phyloP scores from a whole-genome alignment of 768 basidiomycete species.

The Termitomyces sp. region DNA sequence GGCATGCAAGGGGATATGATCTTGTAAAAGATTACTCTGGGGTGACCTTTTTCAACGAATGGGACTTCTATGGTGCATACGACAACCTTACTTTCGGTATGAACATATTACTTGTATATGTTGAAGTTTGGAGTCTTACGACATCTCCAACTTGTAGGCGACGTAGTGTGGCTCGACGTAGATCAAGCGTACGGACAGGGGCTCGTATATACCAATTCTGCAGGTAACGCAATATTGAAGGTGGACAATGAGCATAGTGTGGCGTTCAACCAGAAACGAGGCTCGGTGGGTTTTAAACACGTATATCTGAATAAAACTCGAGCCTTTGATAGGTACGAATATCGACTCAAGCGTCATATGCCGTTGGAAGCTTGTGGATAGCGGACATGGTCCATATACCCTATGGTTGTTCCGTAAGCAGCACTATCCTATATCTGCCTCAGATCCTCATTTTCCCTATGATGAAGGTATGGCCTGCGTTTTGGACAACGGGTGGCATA shows the following conservation, averaged over 20 bases:
- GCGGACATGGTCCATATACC: constrained; percentile 43
- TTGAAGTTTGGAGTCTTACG: not conserved
- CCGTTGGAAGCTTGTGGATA: constrained; percentile 38
- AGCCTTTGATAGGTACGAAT: constrained; percentile 32
- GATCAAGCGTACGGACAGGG: constrained; percentile 38
- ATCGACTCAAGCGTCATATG: constrained; percentile 36
- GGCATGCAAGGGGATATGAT: constrained; percentile 7
- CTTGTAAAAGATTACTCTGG: constrained; percentile 41
- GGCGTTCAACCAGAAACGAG: constrained; percentile 42
- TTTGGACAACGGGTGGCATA: constrained; percentile 38
- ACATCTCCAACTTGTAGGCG: constrained; percentile 34
- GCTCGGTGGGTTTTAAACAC: constrained; percentile 41
- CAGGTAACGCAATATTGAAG: constrained; percentile 63
- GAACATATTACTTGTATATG: not conserved
- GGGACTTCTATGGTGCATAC: constrained; percentile 45
- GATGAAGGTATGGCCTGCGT: constrained; percentile 40
- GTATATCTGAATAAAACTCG: not conserved
- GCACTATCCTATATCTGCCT: not conserved
- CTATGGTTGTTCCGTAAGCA: constrained; percentile 45
- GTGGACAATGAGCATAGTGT: constrained; percentile 69
- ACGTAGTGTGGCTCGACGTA: constrained; percentile 54
- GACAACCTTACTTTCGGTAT: constrained; percentile 44
- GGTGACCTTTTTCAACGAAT: constrained; percentile 45
- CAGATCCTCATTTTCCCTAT: not conserved
- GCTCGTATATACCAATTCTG: constrained; percentile 54